Conservation (phyloP, 352 stramenopile genomes). For the Phytophthora podocarpi region DNA sequence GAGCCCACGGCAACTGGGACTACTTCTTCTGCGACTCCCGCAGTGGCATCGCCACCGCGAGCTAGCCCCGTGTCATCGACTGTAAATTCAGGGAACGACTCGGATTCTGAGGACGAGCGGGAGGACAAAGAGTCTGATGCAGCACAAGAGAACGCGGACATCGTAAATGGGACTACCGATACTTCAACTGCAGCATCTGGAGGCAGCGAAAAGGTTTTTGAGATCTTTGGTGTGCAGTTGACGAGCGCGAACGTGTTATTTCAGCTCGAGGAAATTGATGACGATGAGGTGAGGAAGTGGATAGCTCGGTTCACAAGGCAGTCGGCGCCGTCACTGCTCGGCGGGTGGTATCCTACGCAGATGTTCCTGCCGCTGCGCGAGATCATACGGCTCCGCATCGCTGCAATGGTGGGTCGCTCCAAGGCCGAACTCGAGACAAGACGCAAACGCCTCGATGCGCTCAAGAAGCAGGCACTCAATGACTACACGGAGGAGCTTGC, state of each 20-base stretch:
- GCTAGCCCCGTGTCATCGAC: conserved; percentile 19
- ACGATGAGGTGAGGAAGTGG: conserved; percentile 66
- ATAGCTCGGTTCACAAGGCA: conserved; percentile 52
- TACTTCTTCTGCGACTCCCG: conserved; percentile 1
- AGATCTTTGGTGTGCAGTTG: conserved; percentile 79
- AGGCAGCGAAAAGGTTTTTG: conserved; percentile 44
- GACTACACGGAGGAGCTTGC: conserved; percentile 61
- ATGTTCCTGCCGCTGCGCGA: conserved; percentile 83
- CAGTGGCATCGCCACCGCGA: conserved; percentile 7
- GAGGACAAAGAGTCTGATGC: conserved; percentile 40
- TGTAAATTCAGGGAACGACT: conserved; percentile 39
- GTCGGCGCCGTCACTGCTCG: conserved; percentile 56
- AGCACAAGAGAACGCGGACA: conserved; percentile 32
- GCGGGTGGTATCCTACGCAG: conserved; percentile 79
- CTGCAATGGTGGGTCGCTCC: conserved; percentile 69
- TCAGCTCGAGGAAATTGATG: conserved; percentile 75
- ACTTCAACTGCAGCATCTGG: conserved; percentile 1
- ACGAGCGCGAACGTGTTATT: conserved; percentile 77
- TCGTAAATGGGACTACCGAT: conserved; percentile 12
- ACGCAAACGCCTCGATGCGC: conserved; percentile 64
- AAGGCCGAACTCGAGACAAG: conserved; percentile 70
- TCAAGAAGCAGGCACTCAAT: conserved; percentile 74
- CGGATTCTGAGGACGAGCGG: conserved; percentile 56
- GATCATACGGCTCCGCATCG: conserved; percentile 78
- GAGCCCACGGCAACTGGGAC: conserved; percentile 29